Evolutionary conservation across 1,139 yeast species (phyloP).

Genomic region (Barnettozyma hawaiiensis): DNA sequence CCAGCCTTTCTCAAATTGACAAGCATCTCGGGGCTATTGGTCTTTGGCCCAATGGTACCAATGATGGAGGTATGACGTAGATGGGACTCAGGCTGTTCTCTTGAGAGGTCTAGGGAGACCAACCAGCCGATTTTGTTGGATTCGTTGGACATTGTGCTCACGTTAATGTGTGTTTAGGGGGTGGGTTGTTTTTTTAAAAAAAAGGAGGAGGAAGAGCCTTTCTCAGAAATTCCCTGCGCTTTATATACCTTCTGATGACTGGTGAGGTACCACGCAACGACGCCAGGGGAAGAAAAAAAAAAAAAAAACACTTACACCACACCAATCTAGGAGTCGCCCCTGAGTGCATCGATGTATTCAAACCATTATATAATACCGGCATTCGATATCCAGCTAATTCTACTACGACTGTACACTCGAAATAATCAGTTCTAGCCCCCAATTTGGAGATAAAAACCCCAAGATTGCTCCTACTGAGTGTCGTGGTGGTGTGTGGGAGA

Average conservation of each 20-base stretch:
- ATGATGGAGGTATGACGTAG: conserved; percentile 94
- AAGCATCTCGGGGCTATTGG: conserved; percentile 82
- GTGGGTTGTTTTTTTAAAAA: no score
- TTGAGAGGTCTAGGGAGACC: conserved; percentile 66
- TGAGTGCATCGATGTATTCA: no score
- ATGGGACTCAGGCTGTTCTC: conserved; percentile 71
- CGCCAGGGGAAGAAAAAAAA: background rate
- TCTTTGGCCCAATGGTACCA: conserved; percentile 97
- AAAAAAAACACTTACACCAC: background rate
- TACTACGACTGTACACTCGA: no score
- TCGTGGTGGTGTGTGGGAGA: no score
- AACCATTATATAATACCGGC: no score
- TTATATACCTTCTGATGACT: background rate
- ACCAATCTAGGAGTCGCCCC: no score
- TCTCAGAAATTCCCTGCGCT: background rate
- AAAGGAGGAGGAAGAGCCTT: background rate
- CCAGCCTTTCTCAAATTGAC: conserved; percentile 94
- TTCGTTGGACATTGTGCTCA: conserved; percentile 17
- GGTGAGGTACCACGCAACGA: conserved; percentile 10
- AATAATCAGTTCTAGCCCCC: no score
- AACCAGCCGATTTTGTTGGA: conserved; percentile 52
- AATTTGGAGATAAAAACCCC: no score
- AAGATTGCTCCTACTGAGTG: no score
- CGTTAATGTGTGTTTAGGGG: no score
- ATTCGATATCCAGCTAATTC: no score